Conservation (phyloP, 352 stramenopile genomes). For the Hyaloperonospora arabidopsidis region DNA sequence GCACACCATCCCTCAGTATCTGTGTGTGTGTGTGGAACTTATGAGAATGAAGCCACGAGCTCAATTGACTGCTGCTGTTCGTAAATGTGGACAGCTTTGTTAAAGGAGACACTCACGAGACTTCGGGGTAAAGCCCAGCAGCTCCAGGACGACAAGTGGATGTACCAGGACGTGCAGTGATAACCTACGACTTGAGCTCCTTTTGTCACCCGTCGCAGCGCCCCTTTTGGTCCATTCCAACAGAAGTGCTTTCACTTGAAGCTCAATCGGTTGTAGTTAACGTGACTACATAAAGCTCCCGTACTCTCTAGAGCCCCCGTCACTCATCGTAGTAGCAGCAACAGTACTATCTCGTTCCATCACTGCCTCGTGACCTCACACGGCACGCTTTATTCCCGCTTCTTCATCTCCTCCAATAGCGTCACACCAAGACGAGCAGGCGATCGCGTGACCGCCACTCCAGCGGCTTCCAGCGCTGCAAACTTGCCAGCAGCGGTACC, state of each 20-base stretch:
- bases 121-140: constrained; percentile 46
- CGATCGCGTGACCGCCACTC: constrained; percentile 93
- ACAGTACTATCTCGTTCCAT: constrained; percentile 7
- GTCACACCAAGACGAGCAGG: constrained; percentile 93
- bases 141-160: constrained; percentile 69
- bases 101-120: constrained; percentile 47
- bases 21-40: too few species aligned
- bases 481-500: constrained; percentile 98
- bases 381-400: constrained; percentile 36
- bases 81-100: constrained; percentile 25
- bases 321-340: constrained; percentile 11
- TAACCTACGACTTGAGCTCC: constrained; percentile 8
- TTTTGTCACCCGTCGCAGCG: too few species aligned
- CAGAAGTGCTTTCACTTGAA: neutral
- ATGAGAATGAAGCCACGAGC: too few species aligned
- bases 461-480: constrained; percentile 90
- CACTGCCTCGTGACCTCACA: constrained; percentile 1
- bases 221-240: too few species aligned
- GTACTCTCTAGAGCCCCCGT: too few species aligned
- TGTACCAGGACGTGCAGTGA: constrained; percentile 59
- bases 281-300: constrained; percentile 25
- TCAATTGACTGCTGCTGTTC: neutral
- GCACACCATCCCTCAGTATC: too few species aligned
- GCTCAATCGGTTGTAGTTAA: constrained; percentile 22
- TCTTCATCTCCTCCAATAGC: constrained; percentile 95